Evolutionary conservation across 169 alveolate species (phyloP).

Genomic region (Eimeria praecox): DNA sequence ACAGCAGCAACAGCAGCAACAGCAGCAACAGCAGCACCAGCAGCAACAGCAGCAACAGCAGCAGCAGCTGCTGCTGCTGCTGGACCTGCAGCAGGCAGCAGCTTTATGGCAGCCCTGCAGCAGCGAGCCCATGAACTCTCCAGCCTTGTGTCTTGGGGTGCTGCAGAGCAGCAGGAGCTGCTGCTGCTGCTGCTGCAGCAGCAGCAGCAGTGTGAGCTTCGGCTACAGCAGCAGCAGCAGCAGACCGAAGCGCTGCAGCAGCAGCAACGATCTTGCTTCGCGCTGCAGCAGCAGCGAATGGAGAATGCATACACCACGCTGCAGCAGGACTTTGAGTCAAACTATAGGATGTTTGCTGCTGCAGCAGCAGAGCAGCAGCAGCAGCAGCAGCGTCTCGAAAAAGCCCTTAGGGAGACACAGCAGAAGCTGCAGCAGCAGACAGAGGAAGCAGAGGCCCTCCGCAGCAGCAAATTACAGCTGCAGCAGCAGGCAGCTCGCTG

Average conservation of each 20-base stretch:
- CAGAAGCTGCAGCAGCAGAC: conserved; percentile 53
- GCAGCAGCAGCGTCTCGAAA: conserved; percentile 55
- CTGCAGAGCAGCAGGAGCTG: conserved; percentile 61
- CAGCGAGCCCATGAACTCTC: conserved; percentile 48
- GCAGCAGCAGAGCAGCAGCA: conserved; percentile 51
- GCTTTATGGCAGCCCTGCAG: conserved; percentile 20
- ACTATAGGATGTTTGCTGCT: conserved; percentile 41
- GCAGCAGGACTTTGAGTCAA: conserved; percentile 64
- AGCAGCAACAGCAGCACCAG: conserved; percentile 12
- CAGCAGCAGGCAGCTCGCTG: conserved; percentile 11
- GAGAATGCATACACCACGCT: conserved; percentile 45
- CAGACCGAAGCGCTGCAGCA: conserved; percentile 17
- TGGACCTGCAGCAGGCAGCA: neutral
- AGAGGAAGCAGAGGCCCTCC: neutral
- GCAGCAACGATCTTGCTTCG: conserved; percentile 28
- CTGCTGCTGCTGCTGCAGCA: conserved; percentile 66
- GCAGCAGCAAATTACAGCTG: conserved; percentile 37
- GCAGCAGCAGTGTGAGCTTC: conserved; percentile 43
- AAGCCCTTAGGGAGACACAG: conserved; percentile 21
- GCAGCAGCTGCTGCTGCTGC: conserved; percentile 37
- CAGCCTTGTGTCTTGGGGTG: conserved; percentile 61
- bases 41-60: conserved; percentile 45
- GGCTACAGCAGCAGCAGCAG: conserved; percentile 1
- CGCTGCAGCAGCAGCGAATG: conserved; percentile 47
- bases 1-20: conserved; percentile 1